Percentiles rank a stretch among this genome's conserved stretches.
Evolutionary conservation across 73 alveolate species (phyloP).

Genomic region (Stentor coeruleus): DNA sequence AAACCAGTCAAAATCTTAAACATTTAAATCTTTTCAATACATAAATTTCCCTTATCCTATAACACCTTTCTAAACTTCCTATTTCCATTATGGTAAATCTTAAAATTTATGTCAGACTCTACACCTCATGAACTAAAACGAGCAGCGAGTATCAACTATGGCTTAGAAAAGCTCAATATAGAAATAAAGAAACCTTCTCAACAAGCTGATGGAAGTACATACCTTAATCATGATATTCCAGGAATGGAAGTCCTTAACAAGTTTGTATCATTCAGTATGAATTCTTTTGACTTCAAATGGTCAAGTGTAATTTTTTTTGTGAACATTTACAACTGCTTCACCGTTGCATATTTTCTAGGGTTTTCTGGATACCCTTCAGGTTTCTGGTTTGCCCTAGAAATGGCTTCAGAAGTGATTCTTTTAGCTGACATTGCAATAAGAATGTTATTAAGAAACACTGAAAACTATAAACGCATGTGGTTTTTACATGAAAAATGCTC

Average conservation of each 20-base stretch:
- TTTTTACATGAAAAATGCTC: slow-evolving; percentile 38
- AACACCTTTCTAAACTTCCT: too few relatives aligned
- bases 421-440: slow-evolving; percentile 34
- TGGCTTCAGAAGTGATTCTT: slow-evolving; percentile 37
- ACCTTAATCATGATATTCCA: background rate
- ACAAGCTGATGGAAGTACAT: background rate
- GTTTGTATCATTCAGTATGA: background rate
- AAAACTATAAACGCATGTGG: slow-evolving; percentile 41
- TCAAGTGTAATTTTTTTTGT: slow-evolving; percentile 19
- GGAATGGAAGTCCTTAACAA: slow-evolving; percentile 3
- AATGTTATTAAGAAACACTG: background rate
- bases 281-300: slow-evolving; percentile 34
- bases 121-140: background rate
- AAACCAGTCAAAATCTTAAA: too few relatives aligned
- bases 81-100: too few relatives aligned
- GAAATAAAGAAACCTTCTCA: background rate
- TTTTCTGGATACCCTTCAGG: slow-evolving; percentile 50
- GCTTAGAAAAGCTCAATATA: background rate
- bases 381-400: slow-evolving; percentile 40
- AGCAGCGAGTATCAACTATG: background rate
- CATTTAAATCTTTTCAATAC: too few relatives aligned
- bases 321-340: slow-evolving; percentile 39
- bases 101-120: background rate
- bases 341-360: slow-evolving; percentile 53
- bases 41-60: too few relatives aligned